Base-by-base conservation (phyloP, 495 filamentous ascomycete species). In the Aspergillus nanangensis region DNA sequence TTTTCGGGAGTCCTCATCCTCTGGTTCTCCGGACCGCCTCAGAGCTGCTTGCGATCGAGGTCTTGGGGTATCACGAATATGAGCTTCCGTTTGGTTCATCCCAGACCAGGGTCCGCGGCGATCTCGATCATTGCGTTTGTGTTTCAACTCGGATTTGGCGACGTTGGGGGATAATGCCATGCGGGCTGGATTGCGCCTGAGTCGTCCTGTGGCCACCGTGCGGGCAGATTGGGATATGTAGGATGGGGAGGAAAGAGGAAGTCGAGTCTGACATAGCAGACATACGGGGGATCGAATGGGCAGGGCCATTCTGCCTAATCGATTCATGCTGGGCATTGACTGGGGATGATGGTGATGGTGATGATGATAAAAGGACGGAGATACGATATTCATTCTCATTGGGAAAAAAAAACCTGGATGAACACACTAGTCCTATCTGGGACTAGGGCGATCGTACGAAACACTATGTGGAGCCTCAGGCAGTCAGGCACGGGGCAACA, bases 81-180 rank as follows among this genome's bases (percentile, higher is more conserved):
- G 78, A 21, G 82, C 82, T 33, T 75, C 71, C 7, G 77, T 93
- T 48, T 78, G 73, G 62, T 96, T 96, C 83, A 91, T 89, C 15
- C 75, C 81, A 8, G 77, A 79, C 51, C 86, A 95, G 0, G 90
- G 90, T 0, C 87, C 81, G 24, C 66, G 66, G 19, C 64, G 61
- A 48, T 69, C 56, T 14, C 57, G 51, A n/a, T 55, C 51, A 0
- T 54, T 48, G 44, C 65, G 62, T 38, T 56, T 53, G 37, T 66
- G 63, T 47, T 71, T 79, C 17, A 74, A 55, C 7, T 74, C 60
- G 5, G 75, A 49, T 47, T 73, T 71, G 45, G 76, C 77, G 32
- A 94, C 90, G 39, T 74, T 71, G 29, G 82, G 77, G n/a, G 90
- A 94, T 18, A 96, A 77, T 1, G 80, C 71, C 82, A 92, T 88